These are phyloP conservation scores for Malania oleifera DNA, from an alignment of 164 flowering plant genomes.

Conservation along the genomic window DNA sequence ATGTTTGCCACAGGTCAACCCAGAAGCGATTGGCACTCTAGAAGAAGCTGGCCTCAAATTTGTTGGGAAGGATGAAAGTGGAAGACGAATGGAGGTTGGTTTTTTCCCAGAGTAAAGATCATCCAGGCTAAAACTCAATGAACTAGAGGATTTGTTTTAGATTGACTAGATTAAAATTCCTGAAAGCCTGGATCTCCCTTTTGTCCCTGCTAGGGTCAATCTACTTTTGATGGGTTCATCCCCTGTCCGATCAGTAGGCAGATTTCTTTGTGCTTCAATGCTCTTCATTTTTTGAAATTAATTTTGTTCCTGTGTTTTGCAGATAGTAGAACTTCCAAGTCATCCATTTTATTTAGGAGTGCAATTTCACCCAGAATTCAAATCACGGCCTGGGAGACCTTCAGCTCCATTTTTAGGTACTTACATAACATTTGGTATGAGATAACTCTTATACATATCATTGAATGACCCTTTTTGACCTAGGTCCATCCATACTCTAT, in stretches of 20 bases:
- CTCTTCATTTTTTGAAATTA: not conserved
- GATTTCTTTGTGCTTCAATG: constrained; percentile 10
- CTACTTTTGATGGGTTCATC: too few relatives aligned
- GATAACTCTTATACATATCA: constrained; percentile 1
- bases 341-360: constrained; percentile 94
- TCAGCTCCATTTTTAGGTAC: constrained; percentile 84
- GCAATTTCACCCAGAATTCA: constrained; percentile 96
- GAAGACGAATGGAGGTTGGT: constrained; percentile 89
- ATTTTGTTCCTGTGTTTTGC: constrained; percentile 10
- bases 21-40: constrained; percentile 49
- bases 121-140: not conserved
- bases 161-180: too few relatives aligned
- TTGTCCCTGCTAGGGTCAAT: too few relatives aligned
- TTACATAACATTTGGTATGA: too few relatives aligned
- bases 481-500: not conserved
- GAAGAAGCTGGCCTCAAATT: constrained; percentile 81
- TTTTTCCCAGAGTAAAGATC: not conserved
- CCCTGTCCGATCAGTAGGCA: too few relatives aligned
- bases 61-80: constrained; percentile 94
- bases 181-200: too few relatives aligned
- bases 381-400: constrained; percentile 90
- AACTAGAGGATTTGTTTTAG: not conserved
- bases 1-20: constrained; percentile 76
- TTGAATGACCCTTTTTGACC: not conserved
- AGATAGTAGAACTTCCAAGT: constrained; percentile 77